Conservation (phyloP, 2,329 filamentous ascomycete genomes). For the Sclerotiophoma versabilis region DNA sequence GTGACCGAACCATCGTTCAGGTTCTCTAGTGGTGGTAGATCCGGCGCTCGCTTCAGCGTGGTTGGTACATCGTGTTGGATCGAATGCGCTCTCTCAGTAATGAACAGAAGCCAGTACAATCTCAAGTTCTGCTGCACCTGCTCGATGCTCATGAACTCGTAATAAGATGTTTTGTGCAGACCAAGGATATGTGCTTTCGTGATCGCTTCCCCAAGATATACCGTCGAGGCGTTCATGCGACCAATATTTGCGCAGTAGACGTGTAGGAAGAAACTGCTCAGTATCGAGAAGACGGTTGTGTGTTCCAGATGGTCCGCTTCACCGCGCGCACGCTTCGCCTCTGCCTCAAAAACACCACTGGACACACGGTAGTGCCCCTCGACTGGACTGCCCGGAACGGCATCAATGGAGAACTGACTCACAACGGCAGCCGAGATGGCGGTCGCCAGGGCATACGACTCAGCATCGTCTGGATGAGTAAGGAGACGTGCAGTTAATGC, state of each 20-base stretch:
- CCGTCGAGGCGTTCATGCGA: slow-evolving; percentile 44
- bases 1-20: slow-evolving; percentile 42
- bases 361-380: slow-evolving; percentile 44
- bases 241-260: slow-evolving; percentile 46
- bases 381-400: slow-evolving; percentile 39
- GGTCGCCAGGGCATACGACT: slow-evolving; percentile 42
- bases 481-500: slow-evolving; percentile 41
- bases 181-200: slow-evolving; percentile 45
- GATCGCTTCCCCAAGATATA: slow-evolving; percentile 43
- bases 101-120: slow-evolving; percentile 48
- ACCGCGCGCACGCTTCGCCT: slow-evolving; percentile 38
- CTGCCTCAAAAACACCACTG: slow-evolving; percentile 39
- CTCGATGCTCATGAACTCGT: slow-evolving; percentile 34
- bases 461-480: slow-evolving; percentile 41
- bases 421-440: slow-evolving; percentile 46
- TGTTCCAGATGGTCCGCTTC: slow-evolving; percentile 43
- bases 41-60: slow-evolving; percentile 38
- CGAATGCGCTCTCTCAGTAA: slow-evolving; percentile 46
- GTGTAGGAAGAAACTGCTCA: slow-evolving; percentile 45
- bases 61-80: slow-evolving; percentile 47
- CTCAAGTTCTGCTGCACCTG: slow-evolving; percentile 39
- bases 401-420: slow-evolving; percentile 45
- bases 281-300: slow-evolving; percentile 37
- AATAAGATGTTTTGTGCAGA: slow-evolving; percentile 37
- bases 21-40: slow-evolving; percentile 39